Percentiles rank a stretch among this genome's conserved stretches.
phyloP scores from a whole-genome alignment of 108 stramenopile genomes.

The Parietichytrium sp. region DNA sequence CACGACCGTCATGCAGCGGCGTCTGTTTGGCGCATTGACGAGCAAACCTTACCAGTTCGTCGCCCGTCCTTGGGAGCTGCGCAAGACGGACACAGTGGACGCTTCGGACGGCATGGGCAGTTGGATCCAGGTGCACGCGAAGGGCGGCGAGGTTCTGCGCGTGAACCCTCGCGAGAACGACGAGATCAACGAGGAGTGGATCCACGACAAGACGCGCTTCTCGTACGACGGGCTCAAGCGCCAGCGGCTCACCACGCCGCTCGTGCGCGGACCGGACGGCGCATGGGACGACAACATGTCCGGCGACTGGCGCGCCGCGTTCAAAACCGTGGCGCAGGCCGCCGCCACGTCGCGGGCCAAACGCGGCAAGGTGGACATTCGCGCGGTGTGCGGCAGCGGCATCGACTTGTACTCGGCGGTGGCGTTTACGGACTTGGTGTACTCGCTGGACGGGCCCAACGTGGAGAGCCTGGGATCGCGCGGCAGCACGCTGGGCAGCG shows the following conservation, averaged over 20 bases:
- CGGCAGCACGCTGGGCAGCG: slow-evolving; percentile 50
- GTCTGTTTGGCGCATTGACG: slow-evolving; percentile 45
- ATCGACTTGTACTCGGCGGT: slow-evolving; percentile 52
- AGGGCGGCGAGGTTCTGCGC: slow-evolving; percentile 56
- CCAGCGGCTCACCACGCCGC: slow-evolving; percentile 53
- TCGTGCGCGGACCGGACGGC: slow-evolving; percentile 39
- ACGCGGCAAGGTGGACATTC: background rate
- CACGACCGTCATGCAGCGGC: too few relatives aligned
- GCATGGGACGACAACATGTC: slow-evolving; percentile 8
- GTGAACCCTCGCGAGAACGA: slow-evolving; percentile 55
- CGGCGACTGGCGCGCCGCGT: slow-evolving; percentile 43
- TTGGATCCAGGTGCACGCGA: slow-evolving; percentile 54
- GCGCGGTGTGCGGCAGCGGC: slow-evolving; percentile 47
- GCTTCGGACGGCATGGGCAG: slow-evolving; percentile 55
- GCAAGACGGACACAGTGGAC: slow-evolving; percentile 55
- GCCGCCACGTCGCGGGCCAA: slow-evolving; percentile 2
- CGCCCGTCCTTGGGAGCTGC: slow-evolving; percentile 59
- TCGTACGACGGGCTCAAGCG: slow-evolving; percentile 58
- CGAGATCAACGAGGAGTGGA: slow-evolving; percentile 58
- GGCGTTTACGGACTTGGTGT: slow-evolving; percentile 49
- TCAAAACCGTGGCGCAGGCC: slow-evolving; percentile 48
- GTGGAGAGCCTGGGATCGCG: slow-evolving; percentile 44
- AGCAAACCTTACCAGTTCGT: slow-evolving; percentile 54
- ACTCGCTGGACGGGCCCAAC: slow-evolving; percentile 45
- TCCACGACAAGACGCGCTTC: slow-evolving; percentile 60